Evolutionary conservation across 2,329 filamentous ascomycete genomes (phyloP).

Genomic region (Hypoxylon sp.): DNA sequence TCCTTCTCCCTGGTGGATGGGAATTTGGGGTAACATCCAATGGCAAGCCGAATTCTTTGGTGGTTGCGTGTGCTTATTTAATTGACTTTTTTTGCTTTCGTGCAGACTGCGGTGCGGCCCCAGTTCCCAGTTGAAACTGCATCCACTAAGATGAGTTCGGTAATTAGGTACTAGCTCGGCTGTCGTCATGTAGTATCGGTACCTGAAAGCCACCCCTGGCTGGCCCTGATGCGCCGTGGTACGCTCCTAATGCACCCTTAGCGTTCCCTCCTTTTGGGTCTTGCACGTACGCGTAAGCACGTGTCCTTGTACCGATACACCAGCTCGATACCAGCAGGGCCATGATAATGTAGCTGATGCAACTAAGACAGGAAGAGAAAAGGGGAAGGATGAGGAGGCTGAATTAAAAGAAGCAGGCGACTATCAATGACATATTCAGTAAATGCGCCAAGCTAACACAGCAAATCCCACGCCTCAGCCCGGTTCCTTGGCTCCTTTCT

Average conservation of each 20-base stretch:
- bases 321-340: neutral
- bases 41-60: conserved; percentile 5
- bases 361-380: conserved; percentile 8
- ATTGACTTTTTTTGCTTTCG: conserved; percentile 16
- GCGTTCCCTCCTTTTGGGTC: neutral
- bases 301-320: conserved; percentile 14
- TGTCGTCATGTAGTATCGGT: conserved; percentile 7
- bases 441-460: conserved; percentile 28
- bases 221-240: neutral
- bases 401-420: conserved; percentile 21
- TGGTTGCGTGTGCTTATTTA: conserved; percentile 18
- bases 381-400: conserved; percentile 21
- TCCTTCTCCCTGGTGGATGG: conserved; percentile 12
- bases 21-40: conserved; percentile 18
- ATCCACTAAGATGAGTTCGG: conserved; percentile 8
- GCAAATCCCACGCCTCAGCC: conserved; percentile 23
- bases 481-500: neutral
- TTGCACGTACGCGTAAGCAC: conserved; percentile 16
- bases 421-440: conserved; percentile 28
- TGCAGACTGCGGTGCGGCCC: conserved; percentile 14
- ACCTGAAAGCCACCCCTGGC: conserved; percentile 6
- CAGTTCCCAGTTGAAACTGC: conserved; percentile 10
- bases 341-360: neutral
- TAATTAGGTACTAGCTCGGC: conserved; percentile 24
- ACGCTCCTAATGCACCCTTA: neutral